Evolutionary conservation across 441 rosid genomes (phyloP), one percentile per base, ranked within the genome.

Genomic region (Arabidopsis lyrata): DNA sequence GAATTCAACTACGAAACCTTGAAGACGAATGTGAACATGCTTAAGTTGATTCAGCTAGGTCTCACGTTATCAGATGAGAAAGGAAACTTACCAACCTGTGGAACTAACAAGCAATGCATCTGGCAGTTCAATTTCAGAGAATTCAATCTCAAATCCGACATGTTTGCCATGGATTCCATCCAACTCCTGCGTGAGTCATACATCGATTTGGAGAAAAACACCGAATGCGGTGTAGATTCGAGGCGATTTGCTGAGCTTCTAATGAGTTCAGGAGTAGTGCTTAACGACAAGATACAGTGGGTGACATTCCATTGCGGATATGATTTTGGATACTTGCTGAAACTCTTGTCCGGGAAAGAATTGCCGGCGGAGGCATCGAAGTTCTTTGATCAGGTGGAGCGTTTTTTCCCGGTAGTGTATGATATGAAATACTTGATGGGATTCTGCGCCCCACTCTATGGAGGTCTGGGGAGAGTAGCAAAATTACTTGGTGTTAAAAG

Each of bases 101-200:
- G 95, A 42, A 77, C 87, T 0, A 88, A 84, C 34, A 85, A 74
- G 45, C 81, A 47, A 47, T 89, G 86, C 74, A 67, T 86, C 14
- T 89, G 93, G 95, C 97, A 91, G 63, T 87, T 91, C 81, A 89
- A 91, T 73, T 89, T 91, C 74, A 78, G 86, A 1, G 95, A 89
- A 45, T 91, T 87, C 67, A 78, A 84, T 38, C 67, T 65, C 14
- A 81, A 76, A 3, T 82, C 84, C 70, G 97, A 86, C 66, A 82
- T 86, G 55, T 85, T 72, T 48, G 89, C 91, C 1, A 57, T 73
- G 9, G 93, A 88, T 32, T 89, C 95, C 0, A 85, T 91, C 56
- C 76, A 83, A 5, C 78, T 91, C 59, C 72, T 91, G 50, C 71
- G 66, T 1, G 77, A 72, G 3, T 79, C 90, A 5, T 91, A 90